Base-by-base conservation (phyloP, 768 basidiomycete genomes). In the Trametes meyenii region DNA sequence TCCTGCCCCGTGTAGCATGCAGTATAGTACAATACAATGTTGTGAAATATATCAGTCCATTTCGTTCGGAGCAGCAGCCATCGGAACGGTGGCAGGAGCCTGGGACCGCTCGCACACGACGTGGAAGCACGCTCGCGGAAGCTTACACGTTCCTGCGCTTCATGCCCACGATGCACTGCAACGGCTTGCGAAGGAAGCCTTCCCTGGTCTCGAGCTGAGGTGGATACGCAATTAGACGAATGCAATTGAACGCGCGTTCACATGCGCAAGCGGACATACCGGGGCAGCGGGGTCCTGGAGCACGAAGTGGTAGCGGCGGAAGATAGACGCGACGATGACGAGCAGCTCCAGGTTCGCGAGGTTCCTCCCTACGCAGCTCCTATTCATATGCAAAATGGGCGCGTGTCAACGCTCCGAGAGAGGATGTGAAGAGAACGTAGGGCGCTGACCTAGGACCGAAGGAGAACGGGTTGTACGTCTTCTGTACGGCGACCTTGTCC, bases 151-250 rank as follows among this genome's bases (percentile, higher is more conserved):
- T 81, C 58, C 91, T 80, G 48, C 86, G 82, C 72, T 80, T 85
- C 68, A 94, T 82, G 23, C 92, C 90, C 45, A 94, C 86, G 55
- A 71, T 76, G 69, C 92, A 94, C 19, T 74, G 77, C 33, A 90
- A 73, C 0, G 93, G 93, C 77, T 95, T 96, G 66, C 94, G 79
- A 63, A 96, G 76, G 77, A 96, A 96, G 2, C 94, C 94, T 76
- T 96, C 94, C 16, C 85, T 78, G 1, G 88, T 92, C 39, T 84
- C 79, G 55, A 95, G 75, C 87, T 92, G 67, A 12, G 35, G 44
- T 39, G 65, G 62, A n/a, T 69, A 46, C 46, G 26, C 24, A 13
- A 50, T 51, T 43, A 55, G 19, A 3, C 29, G 29, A 8, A 33
- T 33, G 23, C 45, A 21, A 12, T 46, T n/a, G 19, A 46, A 23